Percentiles rank a stretch among this genome's conserved stretches.
phyloP scores from a whole-genome alignment of 768 basidiomycete genomes.

The Mycena albidolilacea region DNA sequence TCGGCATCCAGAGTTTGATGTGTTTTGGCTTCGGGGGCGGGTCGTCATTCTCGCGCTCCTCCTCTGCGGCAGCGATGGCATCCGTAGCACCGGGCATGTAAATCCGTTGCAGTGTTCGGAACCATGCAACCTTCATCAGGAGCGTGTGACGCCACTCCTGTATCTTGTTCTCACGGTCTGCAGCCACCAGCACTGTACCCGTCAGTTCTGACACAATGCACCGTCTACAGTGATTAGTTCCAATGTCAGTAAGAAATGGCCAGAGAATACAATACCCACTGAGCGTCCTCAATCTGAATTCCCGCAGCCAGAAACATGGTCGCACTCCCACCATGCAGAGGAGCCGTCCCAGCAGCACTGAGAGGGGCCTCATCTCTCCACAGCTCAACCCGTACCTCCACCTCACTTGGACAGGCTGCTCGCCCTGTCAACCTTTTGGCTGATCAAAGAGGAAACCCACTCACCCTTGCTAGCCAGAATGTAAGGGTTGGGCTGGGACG shows the following conservation, averaged over 20 bases:
- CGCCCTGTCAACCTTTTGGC: background rate
- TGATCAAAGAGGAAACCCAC: background rate
- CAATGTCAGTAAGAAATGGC: background rate
- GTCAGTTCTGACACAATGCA: background rate
- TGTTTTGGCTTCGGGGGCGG: background rate
- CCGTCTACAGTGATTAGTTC: background rate
- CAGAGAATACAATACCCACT: background rate
- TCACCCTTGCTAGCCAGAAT: background rate
- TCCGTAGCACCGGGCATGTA: background rate
- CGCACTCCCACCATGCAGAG: background rate
- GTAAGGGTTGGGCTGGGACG: background rate
- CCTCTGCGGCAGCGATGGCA: too few species aligned
- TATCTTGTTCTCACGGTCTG: background rate
- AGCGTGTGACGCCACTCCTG: background rate
- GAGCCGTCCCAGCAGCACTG: background rate
- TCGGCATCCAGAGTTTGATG: slow-evolving; percentile 34
- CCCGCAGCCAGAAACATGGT: background rate
- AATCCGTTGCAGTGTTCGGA: background rate
- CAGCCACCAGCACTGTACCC: background rate
- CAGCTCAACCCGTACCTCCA: background rate
- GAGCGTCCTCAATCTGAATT: background rate
- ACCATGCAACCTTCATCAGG: background rate
- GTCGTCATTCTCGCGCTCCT: too few species aligned
- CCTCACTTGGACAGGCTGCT: background rate
- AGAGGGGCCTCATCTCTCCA: background rate